Evolutionary conservation across 106 monocot species (phyloP).

Genomic region (Gastrodia elata): DNA sequence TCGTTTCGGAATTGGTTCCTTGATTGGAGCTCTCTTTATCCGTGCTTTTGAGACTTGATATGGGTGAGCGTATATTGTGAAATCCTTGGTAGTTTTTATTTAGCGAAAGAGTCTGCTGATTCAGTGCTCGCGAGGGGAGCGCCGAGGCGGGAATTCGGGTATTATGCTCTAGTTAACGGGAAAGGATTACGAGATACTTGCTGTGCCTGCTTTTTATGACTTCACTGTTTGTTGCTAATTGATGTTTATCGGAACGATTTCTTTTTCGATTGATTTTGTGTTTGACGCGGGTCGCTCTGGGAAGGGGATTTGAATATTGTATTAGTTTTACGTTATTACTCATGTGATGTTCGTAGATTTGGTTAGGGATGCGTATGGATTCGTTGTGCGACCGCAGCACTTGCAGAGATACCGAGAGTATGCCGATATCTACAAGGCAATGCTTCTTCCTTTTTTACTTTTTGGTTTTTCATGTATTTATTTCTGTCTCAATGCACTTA

Average conservation of each 20-base stretch:
- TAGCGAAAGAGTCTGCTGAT: not conserved
- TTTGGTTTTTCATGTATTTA: not conserved
- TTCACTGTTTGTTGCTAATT: not conserved
- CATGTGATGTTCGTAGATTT: constrained; percentile 12
- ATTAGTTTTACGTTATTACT: not conserved
- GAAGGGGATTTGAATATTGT: not conserved
- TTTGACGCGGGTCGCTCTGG: not conserved
- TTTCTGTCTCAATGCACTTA: not conserved
- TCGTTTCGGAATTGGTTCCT: not conserved
- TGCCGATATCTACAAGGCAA: constrained; percentile 89
- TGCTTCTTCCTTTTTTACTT: not conserved
- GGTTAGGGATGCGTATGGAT: constrained; percentile 96
- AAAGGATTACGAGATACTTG: not conserved
- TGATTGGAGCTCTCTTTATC: not conserved
- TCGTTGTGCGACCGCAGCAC: constrained; percentile 92
- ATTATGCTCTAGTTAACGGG: not conserved
- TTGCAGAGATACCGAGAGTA: constrained; percentile 94
- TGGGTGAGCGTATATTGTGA: constrained; percentile 1
- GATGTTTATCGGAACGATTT: not conserved
- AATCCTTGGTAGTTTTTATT: not conserved
- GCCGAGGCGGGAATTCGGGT: not conserved
- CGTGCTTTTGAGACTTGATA: not conserved
- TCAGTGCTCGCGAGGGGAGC: not conserved
- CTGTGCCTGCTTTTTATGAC: not conserved
- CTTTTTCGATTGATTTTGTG: not conserved